Evolutionary conservation across 2,329 filamentous ascomycete genomes (phyloP).

Genomic region (Ophiostoma piceae): DNA sequence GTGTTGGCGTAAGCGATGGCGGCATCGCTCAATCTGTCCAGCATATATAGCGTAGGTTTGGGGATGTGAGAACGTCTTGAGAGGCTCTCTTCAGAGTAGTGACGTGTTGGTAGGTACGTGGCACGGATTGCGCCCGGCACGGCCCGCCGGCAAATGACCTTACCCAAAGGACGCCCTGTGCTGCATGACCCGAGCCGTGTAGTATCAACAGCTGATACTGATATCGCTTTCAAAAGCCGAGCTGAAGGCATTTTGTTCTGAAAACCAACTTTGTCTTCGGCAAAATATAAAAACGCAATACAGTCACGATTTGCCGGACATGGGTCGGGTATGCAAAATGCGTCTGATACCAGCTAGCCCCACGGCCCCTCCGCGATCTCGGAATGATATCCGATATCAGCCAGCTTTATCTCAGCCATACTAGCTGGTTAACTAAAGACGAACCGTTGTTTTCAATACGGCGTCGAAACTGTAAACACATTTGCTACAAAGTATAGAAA

Average conservation of each 20-base stretch:
- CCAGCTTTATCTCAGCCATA: no score
- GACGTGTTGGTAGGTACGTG: background rate
- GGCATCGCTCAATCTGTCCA: background rate
- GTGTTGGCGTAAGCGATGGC: slow-evolving; percentile 11
- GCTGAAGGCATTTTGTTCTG: background rate
- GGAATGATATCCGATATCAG: background rate
- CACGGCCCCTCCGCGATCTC: background rate
- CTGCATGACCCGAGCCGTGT: background rate
- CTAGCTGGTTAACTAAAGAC: no score
- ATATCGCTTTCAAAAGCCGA: background rate
- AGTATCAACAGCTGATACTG: background rate
- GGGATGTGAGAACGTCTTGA: background rate
- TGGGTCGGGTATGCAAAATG: background rate
- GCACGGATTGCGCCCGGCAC: background rate
- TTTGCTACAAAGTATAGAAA: no score
- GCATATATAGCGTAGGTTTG: background rate
- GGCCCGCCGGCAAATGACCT: background rate
- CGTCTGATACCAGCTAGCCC: background rate
- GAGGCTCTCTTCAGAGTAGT: background rate
- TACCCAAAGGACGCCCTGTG: background rate
- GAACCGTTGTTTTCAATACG: no score
- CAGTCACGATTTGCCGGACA: background rate
- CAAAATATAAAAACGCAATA: background rate
- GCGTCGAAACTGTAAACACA: no score
- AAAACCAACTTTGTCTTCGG: background rate